These are phyloP conservation scores for Vaccinium corymbosum DNA, from an alignment of 148 eudicot species.

Conservation along the genomic window DNA sequence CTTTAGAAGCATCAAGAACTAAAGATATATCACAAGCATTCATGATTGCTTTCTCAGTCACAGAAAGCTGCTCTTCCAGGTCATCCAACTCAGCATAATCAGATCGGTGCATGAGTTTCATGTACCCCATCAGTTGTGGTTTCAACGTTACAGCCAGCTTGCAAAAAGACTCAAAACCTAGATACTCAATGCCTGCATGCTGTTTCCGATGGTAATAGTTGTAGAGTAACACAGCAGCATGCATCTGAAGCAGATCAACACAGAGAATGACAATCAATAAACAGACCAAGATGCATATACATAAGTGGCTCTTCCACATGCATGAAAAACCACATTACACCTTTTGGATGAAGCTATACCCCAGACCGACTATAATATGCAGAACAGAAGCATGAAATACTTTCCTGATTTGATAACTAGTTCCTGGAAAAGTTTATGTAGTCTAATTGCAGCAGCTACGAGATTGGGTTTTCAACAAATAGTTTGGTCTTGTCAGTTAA, in stretches of 20 bases:
- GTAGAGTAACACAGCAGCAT: constrained; percentile 88
- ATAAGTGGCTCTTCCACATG: not conserved
- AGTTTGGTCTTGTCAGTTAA: not conserved
- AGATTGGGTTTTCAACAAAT: not conserved
- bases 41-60: constrained; percentile 68
- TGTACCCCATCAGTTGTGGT: constrained; percentile 43
- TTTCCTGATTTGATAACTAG: too few relatives aligned
- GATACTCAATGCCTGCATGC: constrained; percentile 42
- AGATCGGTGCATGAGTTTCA: constrained; percentile 39
- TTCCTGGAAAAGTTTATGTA: not conserved
- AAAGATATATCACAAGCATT: constrained; percentile 59
- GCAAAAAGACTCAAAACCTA: constrained; percentile 67
- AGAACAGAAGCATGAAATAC: too few relatives aligned
- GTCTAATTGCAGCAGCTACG: not conserved
- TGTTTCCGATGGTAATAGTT: constrained; percentile 76
- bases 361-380: too few relatives aligned
- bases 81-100: constrained; percentile 32
- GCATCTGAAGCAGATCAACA: constrained; percentile 46
- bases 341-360: not conserved
- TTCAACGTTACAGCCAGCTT: constrained; percentile 53
- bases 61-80: constrained; percentile 47
- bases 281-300: not conserved
- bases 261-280: not conserved
- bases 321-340: not conserved
- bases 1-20: constrained; percentile 49